Base-by-base conservation (phyloP, 306 rosid species). In the Medicago lupulina region DNA sequence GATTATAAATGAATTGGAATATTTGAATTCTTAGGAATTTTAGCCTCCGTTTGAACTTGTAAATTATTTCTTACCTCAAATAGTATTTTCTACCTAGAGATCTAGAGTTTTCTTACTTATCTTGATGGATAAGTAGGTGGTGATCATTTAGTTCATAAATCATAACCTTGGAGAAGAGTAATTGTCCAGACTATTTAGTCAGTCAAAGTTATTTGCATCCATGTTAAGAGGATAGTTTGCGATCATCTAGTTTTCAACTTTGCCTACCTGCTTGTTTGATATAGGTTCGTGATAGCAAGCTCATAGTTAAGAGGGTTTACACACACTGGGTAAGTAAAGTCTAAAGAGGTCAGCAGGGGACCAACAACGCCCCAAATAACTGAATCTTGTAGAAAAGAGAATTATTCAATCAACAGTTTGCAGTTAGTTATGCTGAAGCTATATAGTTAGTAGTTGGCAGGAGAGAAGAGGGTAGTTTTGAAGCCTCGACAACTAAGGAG, bases 11-110 rank as follows among this genome's bases (percentile, higher is more conserved):
- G 60, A 57, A 51, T 66, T 19, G 14, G 4, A 54, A 44, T 23
- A 44, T 18, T 18, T 58, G 66, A 49, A 73, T 55, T 73, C 55
- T 73, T 73, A 19, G 54, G 31, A 12, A 71, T 66, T 49, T 43
- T 49, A 57, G 69, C 60, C 14, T 17, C 19, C 54, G 31, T 28
- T 28, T 28, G 31, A 28, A 28, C 31, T 28, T 53, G 64, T 58
- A 17, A 64, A 60, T 50, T 54, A 43, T 51, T 63, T 54, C 50
- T 79, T 18, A 51, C 54, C 36, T 4, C 23, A 63, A 49, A 34
- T 75, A 18, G 17, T 50, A 64, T 17, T 53, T 19, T 16, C 38
- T 16, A 62, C 40, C 44, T 34, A 2, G 39, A 8, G 55, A 57
- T 39, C 41, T 21, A 34, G 18, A 71, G 63, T 57, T 9, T 57